Base-by-base conservation (phyloP, 2,329 filamentous ascomycete genomes). In the Penicillium sp. region DNA sequence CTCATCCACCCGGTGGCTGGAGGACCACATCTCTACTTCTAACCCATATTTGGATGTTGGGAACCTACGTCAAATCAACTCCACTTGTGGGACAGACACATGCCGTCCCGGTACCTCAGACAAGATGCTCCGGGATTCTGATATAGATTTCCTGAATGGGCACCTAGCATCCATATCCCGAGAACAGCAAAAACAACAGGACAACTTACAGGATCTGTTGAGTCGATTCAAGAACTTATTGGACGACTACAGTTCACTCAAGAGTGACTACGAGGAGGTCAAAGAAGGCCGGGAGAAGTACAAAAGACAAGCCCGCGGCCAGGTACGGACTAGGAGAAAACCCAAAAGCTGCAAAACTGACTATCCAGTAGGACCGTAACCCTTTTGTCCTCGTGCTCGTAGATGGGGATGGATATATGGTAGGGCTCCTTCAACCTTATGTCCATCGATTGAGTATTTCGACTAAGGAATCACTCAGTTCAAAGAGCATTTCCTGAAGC, bases 331-430 rank as follows among this genome's bases (percentile, higher is more conserved):
- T 41, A 12, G n/a, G 16, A 36, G 28, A 16, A 33, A 28, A 25
- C 12, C 5, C 5, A 19, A 30, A 33, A 19, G 35, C 12, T 14
- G 28, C 34, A 41, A 37, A 36, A 49, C 46, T 52, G 28, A 60
- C 39, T 27, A 40, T 16, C 8, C 51, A 59, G 25, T 60, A 74
- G 59, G 69, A 79, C 19, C 75, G 77, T 16, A 80, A 79, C 52
- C 77, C 80, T 0, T 85, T 84, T 56, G 80, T 80, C 1, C 70
- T 85, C 2, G 77, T 85, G 6, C 68, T 86, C 0, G 68, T 86
- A 11, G 82, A 86, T 49, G 82, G 81, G 16, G 81, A 86, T 64
- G 80, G 79, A 40, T 84, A 83, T 57, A 59, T 77, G 18, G 60
- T 69, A 36, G 50, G 62, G 42, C 34, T 40, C 6, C 2, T 1